Evolutionary conservation across 2,329 filamentous ascomycete species (phyloP), one percentile per base, ranked within the genome.

Genomic region (Cryphonectria parasitica): DNA sequence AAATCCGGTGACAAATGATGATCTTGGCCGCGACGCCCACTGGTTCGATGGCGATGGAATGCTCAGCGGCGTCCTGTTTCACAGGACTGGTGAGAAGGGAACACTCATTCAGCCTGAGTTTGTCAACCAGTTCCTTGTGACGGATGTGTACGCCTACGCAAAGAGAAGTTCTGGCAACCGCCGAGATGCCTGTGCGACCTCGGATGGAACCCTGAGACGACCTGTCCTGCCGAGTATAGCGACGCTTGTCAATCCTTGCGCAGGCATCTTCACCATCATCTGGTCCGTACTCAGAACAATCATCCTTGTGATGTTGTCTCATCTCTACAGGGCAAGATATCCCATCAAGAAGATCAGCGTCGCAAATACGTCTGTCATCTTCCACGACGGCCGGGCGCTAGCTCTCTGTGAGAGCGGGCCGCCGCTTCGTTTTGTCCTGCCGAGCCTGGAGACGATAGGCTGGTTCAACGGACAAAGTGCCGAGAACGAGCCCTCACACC

Each of bases 1-100:
- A 39, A 93, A 92, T 75, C 90, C 91, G 7, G 82, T 91, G 10
- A 85, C 85, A 39, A 89, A 92, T 70, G 82, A 87, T 31, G 87
- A 91, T 68, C 77, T 88, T 2, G 85, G 85, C 54, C 84, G 89
- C 73, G 89, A 91, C 76, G 86, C 88, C 11, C 91, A 93, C 76
- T 92, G 90, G 90, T 93, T 93, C 72, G 91, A 93, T 74, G 91
- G 91, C 43, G 90, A 93, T 77, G 91, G 91, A 5, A 93, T 93
- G 91, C 85, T 93, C 15, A 87, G 87, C 41, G 91, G 91, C 1
- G 90, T 93, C 0, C 83, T 83, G 25, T 93, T 91, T 76, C 81
- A 81, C 39, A 82, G 82, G 10, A 67, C 39, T 2, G 79, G 79
- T 2, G 78, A 83, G 4, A 78, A 82, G 2, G 78, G 78, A 2